Evolutionary conservation across 305 asterid genomes (phyloP).

Genomic region (Solanum chacoense): DNA sequence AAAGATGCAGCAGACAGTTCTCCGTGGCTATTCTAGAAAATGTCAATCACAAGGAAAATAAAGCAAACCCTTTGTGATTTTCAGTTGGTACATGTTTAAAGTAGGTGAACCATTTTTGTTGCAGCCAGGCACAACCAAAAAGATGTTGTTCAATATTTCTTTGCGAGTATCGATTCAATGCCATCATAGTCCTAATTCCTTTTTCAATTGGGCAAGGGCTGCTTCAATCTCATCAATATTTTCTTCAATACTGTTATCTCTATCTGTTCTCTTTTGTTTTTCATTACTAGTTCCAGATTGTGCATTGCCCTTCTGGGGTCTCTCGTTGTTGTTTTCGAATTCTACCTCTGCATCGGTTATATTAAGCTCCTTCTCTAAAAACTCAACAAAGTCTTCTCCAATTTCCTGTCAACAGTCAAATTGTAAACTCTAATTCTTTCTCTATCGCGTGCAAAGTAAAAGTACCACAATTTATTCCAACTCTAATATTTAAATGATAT

Average conservation of each 20-base stretch:
- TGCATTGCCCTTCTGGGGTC: slow-evolving; percentile 17
- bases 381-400: slow-evolving; percentile 94
- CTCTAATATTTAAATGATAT: neutral
- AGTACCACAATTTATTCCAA: neutral
- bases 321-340: slow-evolving; percentile 16
- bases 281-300: slow-evolving; percentile 16
- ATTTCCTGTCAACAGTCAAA: slow-evolving; percentile 50
- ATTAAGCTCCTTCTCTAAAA: slow-evolving; percentile 79
- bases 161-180: neutral
- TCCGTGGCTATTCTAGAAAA: neutral
- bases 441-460: neutral
- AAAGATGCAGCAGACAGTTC: neutral
- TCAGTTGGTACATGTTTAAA: neutral
- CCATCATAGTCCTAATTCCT: slow-evolving; percentile 64
- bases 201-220: slow-evolving; percentile 59
- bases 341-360: slow-evolving; percentile 39
- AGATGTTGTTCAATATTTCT: neutral
- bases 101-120: neutral
- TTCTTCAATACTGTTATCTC: slow-evolving; percentile 41
- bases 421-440: neutral
- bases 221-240: slow-evolving; percentile 74
- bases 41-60: neutral
- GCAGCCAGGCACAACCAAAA: neutral
- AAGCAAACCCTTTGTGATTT: neutral
- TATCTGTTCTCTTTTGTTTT: slow-evolving; percentile 18